phyloP scores from a whole-genome alignment of 345 rosid species.

The Capsella bursapastoris region DNA sequence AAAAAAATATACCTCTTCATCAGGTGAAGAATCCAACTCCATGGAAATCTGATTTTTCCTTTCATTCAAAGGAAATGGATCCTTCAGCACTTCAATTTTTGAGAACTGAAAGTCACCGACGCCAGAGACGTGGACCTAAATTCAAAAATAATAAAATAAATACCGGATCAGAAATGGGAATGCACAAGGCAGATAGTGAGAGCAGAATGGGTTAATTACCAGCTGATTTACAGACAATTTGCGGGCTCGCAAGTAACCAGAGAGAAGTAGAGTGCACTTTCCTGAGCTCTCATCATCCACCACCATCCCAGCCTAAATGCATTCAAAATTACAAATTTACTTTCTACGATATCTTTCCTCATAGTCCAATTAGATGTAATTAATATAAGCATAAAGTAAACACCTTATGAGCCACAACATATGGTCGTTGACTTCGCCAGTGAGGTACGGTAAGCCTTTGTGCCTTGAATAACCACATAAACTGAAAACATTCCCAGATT shows the following conservation, averaged over 20 bases:
- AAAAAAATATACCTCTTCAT: conserved; percentile 64
- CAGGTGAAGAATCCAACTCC: conserved; percentile 67
- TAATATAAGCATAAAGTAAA: conserved; percentile 16
- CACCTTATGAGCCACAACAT: conserved; percentile 82
- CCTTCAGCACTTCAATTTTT: conserved; percentile 80
- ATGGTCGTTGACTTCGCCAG: conserved; percentile 88
- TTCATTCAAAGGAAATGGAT: conserved; percentile 69
- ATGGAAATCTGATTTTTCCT: conserved; percentile 69
- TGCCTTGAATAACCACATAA: conserved; percentile 82
- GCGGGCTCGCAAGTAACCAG: conserved; percentile 77
- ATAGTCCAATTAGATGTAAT: background rate
- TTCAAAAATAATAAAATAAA: conserved; percentile 18
- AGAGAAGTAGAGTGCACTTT: conserved; percentile 68
- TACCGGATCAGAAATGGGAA: too few species aligned
- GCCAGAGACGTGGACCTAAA: conserved; percentile 87
- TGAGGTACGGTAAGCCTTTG: conserved; percentile 82
- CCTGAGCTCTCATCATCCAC: conserved; percentile 56
- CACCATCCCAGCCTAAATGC: conserved; percentile 59
- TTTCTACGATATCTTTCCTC: background rate
- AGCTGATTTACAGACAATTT: conserved; percentile 83
- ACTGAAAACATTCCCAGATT: conserved; percentile 55
- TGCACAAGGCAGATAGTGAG: too few species aligned
- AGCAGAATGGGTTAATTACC: conserved; percentile 51
- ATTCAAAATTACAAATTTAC: background rate
- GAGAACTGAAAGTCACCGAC: conserved; percentile 85